These are phyloP conservation scores for Penicillium hesseltinei DNA, from an alignment of 2,329 filamentous ascomycete genomes.

Conservation along the genomic window DNA sequence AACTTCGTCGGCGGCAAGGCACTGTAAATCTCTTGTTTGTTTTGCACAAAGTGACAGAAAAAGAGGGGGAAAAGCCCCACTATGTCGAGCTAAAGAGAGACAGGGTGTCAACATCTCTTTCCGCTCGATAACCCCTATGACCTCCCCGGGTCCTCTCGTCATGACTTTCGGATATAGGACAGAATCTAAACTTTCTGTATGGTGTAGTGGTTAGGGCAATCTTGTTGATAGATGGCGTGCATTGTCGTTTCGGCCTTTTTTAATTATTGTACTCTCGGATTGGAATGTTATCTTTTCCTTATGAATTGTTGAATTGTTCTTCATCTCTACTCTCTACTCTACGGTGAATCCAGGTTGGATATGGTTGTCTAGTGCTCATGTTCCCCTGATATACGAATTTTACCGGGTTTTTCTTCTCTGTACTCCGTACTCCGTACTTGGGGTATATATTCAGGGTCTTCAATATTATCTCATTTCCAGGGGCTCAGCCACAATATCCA, in stretches of 20 bases:
- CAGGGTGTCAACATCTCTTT: not conserved
- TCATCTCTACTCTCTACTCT: slow-evolving; percentile 7
- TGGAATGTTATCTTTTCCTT: slow-evolving; percentile 5
- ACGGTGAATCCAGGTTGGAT: not conserved
- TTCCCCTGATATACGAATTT: not conserved
- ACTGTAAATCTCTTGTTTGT: slow-evolving; percentile 36
- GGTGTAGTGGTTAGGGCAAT: slow-evolving; percentile 29
- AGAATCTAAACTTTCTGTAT: slow-evolving; percentile 13
- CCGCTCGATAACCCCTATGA: slow-evolving; percentile 8
- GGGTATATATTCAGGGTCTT: not conserved
- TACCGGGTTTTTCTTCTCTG: not conserved
- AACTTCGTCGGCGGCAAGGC: slow-evolving; percentile 78
- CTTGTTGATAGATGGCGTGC: slow-evolving; percentile 34
- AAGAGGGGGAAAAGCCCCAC: slow-evolving; percentile 8
- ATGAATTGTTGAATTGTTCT: slow-evolving; percentile 1
- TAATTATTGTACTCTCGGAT: slow-evolving; percentile 11
- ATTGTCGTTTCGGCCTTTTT: slow-evolving; percentile 17
- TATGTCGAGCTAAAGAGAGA: slow-evolving; percentile 6
- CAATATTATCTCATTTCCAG: not conserved
- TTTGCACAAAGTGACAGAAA: slow-evolving; percentile 18
- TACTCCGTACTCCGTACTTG: not conserved
- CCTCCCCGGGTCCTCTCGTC: slow-evolving; percentile 4
- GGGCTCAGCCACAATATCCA: not conserved
- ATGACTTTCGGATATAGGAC: slow-evolving; percentile 1
- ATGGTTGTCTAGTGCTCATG: not conserved